phyloP scores from a whole-genome alignment of 495 filamentous ascomycete genomes.

The Penicillium nucicola region DNA sequence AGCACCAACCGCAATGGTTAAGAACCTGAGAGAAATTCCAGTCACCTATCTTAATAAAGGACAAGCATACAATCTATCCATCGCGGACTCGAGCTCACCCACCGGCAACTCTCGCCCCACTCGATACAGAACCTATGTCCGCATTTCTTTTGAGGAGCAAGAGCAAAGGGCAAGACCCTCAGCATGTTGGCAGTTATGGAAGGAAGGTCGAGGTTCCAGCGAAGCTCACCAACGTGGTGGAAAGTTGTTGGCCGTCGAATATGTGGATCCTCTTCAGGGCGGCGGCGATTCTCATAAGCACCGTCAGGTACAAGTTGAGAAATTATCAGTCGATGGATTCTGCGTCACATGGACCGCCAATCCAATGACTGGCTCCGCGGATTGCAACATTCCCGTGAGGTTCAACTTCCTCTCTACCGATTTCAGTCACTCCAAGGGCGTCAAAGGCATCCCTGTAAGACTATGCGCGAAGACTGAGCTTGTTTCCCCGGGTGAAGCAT shows the following conservation, averaged over 20 bases:
- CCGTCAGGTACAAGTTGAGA: constrained; percentile 75
- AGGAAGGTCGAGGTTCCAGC: constrained; percentile 83
- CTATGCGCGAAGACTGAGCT: constrained; percentile 87
- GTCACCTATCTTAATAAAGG: constrained; percentile 97
- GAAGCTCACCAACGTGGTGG: constrained; percentile 87
- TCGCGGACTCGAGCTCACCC: constrained; percentile 60
- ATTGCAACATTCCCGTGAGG: constrained; percentile 81
- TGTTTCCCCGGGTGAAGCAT: constrained; percentile 40
- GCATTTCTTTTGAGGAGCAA: constrained; percentile 92
- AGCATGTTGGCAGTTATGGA: constrained; percentile 93
- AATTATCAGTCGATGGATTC: constrained; percentile 86
- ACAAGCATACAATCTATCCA: constrained; percentile 78
- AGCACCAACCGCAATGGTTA: constrained; percentile 96
- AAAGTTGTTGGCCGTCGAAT: constrained; percentile 89
- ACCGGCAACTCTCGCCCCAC: constrained; percentile 42
- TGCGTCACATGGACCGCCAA: constrained; percentile 81
- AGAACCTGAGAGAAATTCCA: constrained; percentile 79
- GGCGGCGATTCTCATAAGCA: constrained; percentile 66
- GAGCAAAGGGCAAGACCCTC: constrained; percentile 79
- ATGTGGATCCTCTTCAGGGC: constrained; percentile 72
- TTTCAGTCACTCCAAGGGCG: constrained; percentile 96
- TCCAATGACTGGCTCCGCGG: constrained; percentile 51
- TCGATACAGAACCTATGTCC: constrained; percentile 80
- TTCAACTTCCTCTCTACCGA: constrained; percentile 99
- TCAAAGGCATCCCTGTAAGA: constrained; percentile 91